phyloP scores from a whole-genome alignment of 2,329 filamentous ascomycete species.

The Triangularia setosa region DNA sequence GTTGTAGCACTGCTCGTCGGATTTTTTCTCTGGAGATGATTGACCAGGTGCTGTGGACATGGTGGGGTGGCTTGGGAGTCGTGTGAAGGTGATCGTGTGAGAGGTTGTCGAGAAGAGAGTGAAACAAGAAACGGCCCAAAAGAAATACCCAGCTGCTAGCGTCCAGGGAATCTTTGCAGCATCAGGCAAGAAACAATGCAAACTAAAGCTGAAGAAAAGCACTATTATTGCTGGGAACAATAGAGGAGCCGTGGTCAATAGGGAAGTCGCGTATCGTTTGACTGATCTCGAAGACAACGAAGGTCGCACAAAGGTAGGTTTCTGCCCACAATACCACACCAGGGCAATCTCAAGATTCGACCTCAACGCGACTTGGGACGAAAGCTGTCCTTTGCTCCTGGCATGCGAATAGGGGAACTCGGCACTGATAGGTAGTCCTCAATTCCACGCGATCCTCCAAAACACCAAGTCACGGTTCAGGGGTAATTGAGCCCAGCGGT shows the following conservation, averaged over 20 bases:
- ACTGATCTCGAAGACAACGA: background rate
- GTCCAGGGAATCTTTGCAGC: background rate
- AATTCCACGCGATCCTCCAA: background rate
- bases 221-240: background rate
- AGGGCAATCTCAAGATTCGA: background rate
- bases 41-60: conserved; percentile 30
- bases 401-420: background rate
- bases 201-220: background rate
- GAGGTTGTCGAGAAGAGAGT: background rate
- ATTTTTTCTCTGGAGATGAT: conserved; percentile 28
- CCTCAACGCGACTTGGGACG: background rate
- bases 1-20: conserved; percentile 46
- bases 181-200: background rate
- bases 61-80: background rate
- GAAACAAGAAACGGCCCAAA: background rate
- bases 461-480: background rate
- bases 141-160: background rate
- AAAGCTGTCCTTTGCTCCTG: background rate
- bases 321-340: background rate
- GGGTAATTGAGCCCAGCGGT: background rate
- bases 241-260: background rate
- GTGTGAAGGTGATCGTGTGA: background rate
- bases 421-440: background rate
- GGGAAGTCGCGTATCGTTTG: background rate
- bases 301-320: background rate